These are phyloP conservation scores for Ophiostoma himal-ulmi DNA, from an alignment of 2,329 filamentous ascomycete species.

Conservation along the genomic window DNA sequence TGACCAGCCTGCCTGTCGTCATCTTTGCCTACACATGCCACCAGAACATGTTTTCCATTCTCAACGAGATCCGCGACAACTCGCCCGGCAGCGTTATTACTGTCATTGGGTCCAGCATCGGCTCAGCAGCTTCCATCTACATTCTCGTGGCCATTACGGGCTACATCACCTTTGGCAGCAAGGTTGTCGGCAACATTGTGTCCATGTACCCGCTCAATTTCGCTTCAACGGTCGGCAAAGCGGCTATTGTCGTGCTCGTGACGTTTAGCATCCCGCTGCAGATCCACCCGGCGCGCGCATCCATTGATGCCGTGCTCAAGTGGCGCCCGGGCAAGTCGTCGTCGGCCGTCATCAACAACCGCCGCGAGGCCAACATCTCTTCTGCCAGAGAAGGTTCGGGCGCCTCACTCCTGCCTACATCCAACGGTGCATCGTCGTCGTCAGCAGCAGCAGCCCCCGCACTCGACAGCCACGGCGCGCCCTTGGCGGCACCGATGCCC, in stretches of 20 bases:
- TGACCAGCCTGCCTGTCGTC: slow-evolving; percentile 87
- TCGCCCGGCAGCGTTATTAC: slow-evolving; percentile 68
- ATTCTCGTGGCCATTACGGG: slow-evolving; percentile 89
- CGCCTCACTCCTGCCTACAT: slow-evolving; percentile 40
- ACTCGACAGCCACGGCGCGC: slow-evolving; percentile 46
- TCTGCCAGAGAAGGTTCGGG: slow-evolving; percentile 40
- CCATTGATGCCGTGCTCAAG: slow-evolving; percentile 84
- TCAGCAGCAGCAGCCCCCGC: slow-evolving; percentile 29
- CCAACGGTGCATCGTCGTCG: slow-evolving; percentile 27
- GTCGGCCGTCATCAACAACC: slow-evolving; percentile 8
- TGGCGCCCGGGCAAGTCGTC: slow-evolving; percentile 62
- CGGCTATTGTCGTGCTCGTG: slow-evolving; percentile 91
- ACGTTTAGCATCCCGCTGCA: slow-evolving; percentile 96
- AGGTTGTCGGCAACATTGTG: slow-evolving; percentile 86
- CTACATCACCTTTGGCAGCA: slow-evolving; percentile 90
- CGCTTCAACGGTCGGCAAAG: slow-evolving; percentile 85
- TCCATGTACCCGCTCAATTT: slow-evolving; percentile 77
- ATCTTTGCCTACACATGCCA: slow-evolving; percentile 99
- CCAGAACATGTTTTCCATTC: slow-evolving; percentile 99
- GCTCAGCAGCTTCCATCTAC: slow-evolving; percentile 80
- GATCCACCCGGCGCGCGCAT: slow-evolving; percentile 93
- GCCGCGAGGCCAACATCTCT: slow-evolving; percentile 22
- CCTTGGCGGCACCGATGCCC: slow-evolving; percentile 59
- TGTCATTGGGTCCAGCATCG: slow-evolving; percentile 79
- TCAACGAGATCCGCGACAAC: slow-evolving; percentile 89